These are phyloP conservation scores for Spathaspora hagerdaliae DNA, from an alignment of 805 yeast genomes.

Conservation along the genomic window DNA sequence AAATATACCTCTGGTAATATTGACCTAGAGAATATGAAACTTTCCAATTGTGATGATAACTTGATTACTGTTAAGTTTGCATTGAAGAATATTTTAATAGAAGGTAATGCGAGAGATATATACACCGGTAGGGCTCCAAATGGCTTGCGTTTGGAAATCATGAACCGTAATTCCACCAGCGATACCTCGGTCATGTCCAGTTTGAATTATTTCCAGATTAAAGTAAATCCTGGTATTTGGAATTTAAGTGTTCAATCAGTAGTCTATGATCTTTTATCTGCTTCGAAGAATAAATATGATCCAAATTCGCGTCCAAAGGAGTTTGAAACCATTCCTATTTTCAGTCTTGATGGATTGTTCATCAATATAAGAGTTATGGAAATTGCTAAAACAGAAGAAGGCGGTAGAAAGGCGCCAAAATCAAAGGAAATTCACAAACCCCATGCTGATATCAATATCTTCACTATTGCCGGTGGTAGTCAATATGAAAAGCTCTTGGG, in stretches of 20 bases:
- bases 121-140: slow-evolving; percentile 37
- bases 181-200: slow-evolving; percentile 76
- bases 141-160: slow-evolving; percentile 48
- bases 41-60: slow-evolving; percentile 34
- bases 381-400: slow-evolving; percentile 23
- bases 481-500: slow-evolving; percentile 68
- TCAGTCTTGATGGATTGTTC: slow-evolving; percentile 43
- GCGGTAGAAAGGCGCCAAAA: background rate
- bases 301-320: slow-evolving; percentile 23
- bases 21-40: slow-evolving; percentile 62
- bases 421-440: slow-evolving; percentile 7
- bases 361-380: slow-evolving; percentile 41
- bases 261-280: slow-evolving; percentile 26
- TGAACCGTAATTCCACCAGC: slow-evolving; percentile 12
- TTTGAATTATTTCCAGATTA: slow-evolving; percentile 79
- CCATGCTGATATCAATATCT: slow-evolving; percentile 70
- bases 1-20: slow-evolving; percentile 32
- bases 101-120: slow-evolving; percentile 61
- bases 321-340: slow-evolving; percentile 26
- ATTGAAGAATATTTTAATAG: slow-evolving; percentile 56
- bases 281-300: slow-evolving; percentile 39
- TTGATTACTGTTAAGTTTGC: slow-evolving; percentile 44
- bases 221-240: slow-evolving; percentile 71
- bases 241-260: slow-evolving; percentile 31
- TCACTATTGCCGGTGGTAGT: slow-evolving; percentile 80